Percentiles rank a stretch among this genome's conserved stretches.
These are phyloP conservation scores for Stephania yunnanensis DNA, from an alignment of 164 flowering plant genomes.

Conservation along the genomic window DNA sequence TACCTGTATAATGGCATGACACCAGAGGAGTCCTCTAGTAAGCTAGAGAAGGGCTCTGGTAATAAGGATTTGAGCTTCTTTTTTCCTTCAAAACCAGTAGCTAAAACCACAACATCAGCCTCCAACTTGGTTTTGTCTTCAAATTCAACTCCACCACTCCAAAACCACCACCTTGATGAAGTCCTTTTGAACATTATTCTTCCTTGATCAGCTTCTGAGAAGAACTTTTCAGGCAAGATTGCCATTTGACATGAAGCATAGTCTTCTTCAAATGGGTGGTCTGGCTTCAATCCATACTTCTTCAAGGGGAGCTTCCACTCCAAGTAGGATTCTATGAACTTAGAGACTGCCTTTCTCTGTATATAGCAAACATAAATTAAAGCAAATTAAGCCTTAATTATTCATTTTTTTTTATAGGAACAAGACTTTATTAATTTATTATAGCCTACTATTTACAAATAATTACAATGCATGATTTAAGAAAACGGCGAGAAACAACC, in stretches of 20 bases:
- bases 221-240: constrained; percentile 79
- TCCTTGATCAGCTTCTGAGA: constrained; percentile 74
- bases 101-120: constrained; percentile 80
- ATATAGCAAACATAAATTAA: background rate
- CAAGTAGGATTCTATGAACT: constrained; percentile 71
- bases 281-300: constrained; percentile 80
- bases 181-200: constrained; percentile 61
- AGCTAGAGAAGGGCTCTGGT: constrained; percentile 66
- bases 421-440: no score
- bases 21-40: constrained; percentile 51
- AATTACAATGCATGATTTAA: no score
- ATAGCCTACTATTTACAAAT: no score
- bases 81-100: constrained; percentile 88
- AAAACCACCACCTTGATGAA: constrained; percentile 70
- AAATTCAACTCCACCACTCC: constrained; percentile 61
- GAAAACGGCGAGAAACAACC: no score
- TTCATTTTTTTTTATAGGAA: no score
- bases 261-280: constrained; percentile 86
- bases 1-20: constrained; percentile 85
- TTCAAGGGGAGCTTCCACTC: constrained; percentile 63
- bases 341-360: constrained; percentile 59
- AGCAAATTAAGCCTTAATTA: no score
- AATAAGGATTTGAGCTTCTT: constrained; percentile 55
- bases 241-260: constrained; percentile 95
- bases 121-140: constrained; percentile 62